Evolutionary conservation across 148 eudicot species (phyloP).

Genomic region (Fallopia convolvulus): DNA sequence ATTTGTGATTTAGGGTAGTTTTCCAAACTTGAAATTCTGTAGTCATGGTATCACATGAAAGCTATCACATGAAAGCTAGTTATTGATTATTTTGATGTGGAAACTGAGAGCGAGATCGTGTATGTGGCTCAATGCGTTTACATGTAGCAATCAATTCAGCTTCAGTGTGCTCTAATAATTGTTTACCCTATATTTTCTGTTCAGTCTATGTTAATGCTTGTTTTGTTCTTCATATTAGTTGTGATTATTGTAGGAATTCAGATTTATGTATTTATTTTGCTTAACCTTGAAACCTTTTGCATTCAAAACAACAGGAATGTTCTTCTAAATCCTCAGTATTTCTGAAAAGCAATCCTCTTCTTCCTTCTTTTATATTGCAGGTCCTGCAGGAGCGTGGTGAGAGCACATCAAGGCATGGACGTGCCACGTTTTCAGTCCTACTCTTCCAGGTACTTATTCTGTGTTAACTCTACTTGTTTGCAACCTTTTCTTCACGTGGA

Average conservation of each 20-base stretch:
- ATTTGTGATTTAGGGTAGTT: not conserved
- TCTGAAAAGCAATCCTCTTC: constrained; percentile 3
- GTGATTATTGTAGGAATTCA: not conserved
- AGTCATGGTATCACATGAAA: constrained; percentile 4
- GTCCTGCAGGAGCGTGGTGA: constrained; percentile 99
- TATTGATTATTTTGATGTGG: not conserved
- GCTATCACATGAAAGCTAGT: not conserved
- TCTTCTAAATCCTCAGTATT: not conserved
- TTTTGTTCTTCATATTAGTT: not conserved
- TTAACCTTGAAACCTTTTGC: not conserved
- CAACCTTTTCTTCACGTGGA: not conserved
- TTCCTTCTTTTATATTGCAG: constrained; percentile 31
- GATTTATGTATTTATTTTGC: not conserved
- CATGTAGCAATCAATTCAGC: not conserved
- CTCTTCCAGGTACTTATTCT: constrained; percentile 71
- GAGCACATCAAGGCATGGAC: constrained; percentile 98
- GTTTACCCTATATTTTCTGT: not conserved
- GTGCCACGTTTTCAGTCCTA: constrained; percentile 96
- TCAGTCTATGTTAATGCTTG: not conserved
- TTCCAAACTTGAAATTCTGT: not conserved
- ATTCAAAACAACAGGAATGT: not conserved
- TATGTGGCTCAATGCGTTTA: not conserved
- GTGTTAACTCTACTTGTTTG: not conserved
- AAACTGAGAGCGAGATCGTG: not conserved
- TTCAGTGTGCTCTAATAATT: not conserved